Base-by-base conservation (phyloP, 352 stramenopile species). In the Phytophthora vignae region DNA sequence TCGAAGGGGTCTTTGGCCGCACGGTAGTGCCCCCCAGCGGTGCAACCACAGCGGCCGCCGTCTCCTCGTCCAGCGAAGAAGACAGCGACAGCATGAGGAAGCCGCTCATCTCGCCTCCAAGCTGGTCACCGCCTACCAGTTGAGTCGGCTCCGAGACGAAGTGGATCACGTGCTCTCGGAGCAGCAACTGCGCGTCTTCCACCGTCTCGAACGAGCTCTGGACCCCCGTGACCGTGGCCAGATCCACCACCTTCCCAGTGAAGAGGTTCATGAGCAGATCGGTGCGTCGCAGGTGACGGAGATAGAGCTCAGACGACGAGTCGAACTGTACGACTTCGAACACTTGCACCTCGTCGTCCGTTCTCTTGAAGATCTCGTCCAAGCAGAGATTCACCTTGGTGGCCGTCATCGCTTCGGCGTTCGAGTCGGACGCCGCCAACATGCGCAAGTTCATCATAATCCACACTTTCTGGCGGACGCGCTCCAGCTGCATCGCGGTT, bases 41-140 rank as follows among this genome's bases (percentile, higher is more conserved):
- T 17, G 74, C 61, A 22, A 79, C 60, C 19, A 85, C 71, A 0
- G 82, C 82, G 6, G 84, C 74, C 12, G 70, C 69, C 0, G 72
- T 74, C 61, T 82, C 77, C 40, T 90, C 77, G 44, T 91, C 79
- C 2, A 90, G 64, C 21, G 81, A 71, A 31, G 81, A 75, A 6
- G 76, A 74, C 10, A 82, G 75, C 2, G 85, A 86, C 19, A 93
- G 71, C 84, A 94, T 92, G 21, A 95, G 71, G 49, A 92, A 95
- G 46, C 87, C 88, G 38, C 73, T 82, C 86, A 93, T 92, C 29
- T 93, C 82, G 8, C 78, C 81, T 57, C 64, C 79, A 0, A 72
- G 46, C 40, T 77, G 69, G 40, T 74, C 65, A 3, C 66, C 72
- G 5, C 56, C 70, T 19, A 77, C 78, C 33, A 90, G 50, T 38